Evolutionary conservation across 2,329 filamentous ascomycete species (phyloP).

Genomic region (Chaetothyriales sp.): DNA sequence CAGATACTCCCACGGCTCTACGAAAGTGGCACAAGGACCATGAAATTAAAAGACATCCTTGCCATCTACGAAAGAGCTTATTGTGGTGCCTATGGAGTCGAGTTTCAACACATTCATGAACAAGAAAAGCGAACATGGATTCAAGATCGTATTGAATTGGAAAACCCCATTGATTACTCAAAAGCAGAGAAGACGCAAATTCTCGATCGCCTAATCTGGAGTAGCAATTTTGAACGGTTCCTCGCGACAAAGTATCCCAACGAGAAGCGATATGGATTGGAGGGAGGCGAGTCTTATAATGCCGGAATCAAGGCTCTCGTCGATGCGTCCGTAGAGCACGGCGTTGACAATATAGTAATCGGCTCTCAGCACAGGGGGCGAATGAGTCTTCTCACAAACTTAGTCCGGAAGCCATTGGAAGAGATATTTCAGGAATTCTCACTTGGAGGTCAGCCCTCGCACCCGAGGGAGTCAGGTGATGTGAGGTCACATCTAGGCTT

Average conservation of each 20-base stretch:
- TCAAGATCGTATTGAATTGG: slow-evolving; percentile 84
- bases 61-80: slow-evolving; percentile 88
- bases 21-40: slow-evolving; percentile 77
- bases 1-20: slow-evolving; percentile 93
- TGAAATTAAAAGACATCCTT: slow-evolving; percentile 92
- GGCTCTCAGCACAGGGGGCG: slow-evolving; percentile 98
- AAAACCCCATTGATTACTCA: slow-evolving; percentile 89
- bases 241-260: slow-evolving; percentile 96
- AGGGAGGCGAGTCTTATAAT: slow-evolving; percentile 91
- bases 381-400: slow-evolving; percentile 94
- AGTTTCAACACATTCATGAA: slow-evolving; percentile 98
- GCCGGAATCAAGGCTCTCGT: slow-evolving; percentile 99
- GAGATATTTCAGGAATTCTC: slow-evolving; percentile 98
- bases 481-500: slow-evolving; percentile 99
- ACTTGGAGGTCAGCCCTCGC: slow-evolving; percentile 71
- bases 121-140: slow-evolving; percentile 98
- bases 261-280: slow-evolving; percentile 97
- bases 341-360: slow-evolving; percentile 97
- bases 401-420: slow-evolving; percentile 97
- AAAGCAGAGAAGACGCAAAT: slow-evolving; percentile 97
- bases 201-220: slow-evolving; percentile 95
- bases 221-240: slow-evolving; percentile 93
- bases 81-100: slow-evolving; percentile 91
- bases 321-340: slow-evolving; percentile 94
- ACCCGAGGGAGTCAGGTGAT: slow-evolving; percentile 91